Conservation (phyloP, 176 grass and related monocot species). For the Bolboschoenus planiculmis region DNA sequence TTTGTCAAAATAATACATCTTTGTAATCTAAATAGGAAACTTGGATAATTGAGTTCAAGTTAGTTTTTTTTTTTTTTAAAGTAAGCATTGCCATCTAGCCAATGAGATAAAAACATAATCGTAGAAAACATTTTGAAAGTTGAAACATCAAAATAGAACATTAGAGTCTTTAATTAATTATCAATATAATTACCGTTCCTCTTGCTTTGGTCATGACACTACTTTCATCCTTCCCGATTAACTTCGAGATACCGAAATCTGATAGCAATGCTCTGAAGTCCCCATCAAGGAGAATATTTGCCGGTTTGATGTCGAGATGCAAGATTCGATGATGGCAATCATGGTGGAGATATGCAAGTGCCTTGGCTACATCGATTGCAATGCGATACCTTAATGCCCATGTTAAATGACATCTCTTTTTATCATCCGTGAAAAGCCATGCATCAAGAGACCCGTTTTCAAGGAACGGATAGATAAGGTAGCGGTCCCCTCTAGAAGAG, state of each 20-base stretch:
- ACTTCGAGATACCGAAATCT: conserved; percentile 58
- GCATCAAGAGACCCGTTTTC: conserved; percentile 49
- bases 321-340: conserved; percentile 38
- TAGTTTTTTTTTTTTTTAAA: too few relatives aligned
- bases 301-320: conserved; percentile 63
- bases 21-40: too few relatives aligned
- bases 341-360: conserved; percentile 63
- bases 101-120: not conserved
- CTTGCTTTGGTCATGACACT: conserved; percentile 37
- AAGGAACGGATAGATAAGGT: conserved; percentile 48
- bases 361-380: conserved; percentile 45
- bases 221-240: conserved; percentile 40
- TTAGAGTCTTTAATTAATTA: not conserved
- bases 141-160: not conserved
- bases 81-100: not conserved
- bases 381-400: conserved; percentile 30
- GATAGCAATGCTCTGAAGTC: conserved; percentile 35
- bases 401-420: conserved; percentile 19
- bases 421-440: conserved; percentile 40
- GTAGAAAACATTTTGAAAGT: not conserved
- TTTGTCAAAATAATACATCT: too few relatives aligned
- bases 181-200: conserved; percentile 25
- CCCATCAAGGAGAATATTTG: conserved; percentile 63
- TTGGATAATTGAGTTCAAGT: too few relatives aligned
- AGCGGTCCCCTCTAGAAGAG: not conserved